Conservation (phyloP, 2,329 filamentous ascomycete genomes). For the Cladosporium velox region DNA sequence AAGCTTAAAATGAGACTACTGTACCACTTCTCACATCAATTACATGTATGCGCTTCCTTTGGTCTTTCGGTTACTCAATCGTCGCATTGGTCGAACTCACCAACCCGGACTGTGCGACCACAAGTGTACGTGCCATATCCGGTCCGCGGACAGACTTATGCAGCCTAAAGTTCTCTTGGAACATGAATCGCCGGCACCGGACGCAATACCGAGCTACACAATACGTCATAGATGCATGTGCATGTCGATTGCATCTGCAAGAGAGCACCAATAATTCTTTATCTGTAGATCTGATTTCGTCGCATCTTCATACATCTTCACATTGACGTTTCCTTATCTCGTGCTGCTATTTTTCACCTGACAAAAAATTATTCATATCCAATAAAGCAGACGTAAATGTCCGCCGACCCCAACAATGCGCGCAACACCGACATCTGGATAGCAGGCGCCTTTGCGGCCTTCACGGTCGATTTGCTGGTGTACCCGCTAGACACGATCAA, state of each 20-base stretch:
- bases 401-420: constrained; percentile 32
- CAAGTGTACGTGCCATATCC: neutral
- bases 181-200: neutral
- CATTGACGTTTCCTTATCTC: neutral
- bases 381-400: constrained; percentile 26
- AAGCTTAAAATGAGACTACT: no score
- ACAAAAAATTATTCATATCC: neutral
- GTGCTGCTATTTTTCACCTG: neutral
- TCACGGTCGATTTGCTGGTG: constrained; percentile 80
- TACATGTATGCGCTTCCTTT: no score
- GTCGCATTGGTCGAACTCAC: no score
- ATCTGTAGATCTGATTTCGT: constrained; percentile 16
- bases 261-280: constrained; percentile 2
- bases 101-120: neutral
- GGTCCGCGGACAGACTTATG: neutral
- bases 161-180: neutral
- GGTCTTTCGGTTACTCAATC: no score
- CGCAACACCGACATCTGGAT: constrained; percentile 37
- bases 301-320: neutral
- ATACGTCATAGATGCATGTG: constrained; percentile 12
- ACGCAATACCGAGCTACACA: neutral
- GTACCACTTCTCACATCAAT: no score
- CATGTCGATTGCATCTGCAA: neutral
- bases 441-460: constrained; percentile 80
- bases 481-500: constrained; percentile 91